Base-by-base conservation (phyloP, 2,329 filamentous ascomycete species). In the Monosporascus sp. region DNA sequence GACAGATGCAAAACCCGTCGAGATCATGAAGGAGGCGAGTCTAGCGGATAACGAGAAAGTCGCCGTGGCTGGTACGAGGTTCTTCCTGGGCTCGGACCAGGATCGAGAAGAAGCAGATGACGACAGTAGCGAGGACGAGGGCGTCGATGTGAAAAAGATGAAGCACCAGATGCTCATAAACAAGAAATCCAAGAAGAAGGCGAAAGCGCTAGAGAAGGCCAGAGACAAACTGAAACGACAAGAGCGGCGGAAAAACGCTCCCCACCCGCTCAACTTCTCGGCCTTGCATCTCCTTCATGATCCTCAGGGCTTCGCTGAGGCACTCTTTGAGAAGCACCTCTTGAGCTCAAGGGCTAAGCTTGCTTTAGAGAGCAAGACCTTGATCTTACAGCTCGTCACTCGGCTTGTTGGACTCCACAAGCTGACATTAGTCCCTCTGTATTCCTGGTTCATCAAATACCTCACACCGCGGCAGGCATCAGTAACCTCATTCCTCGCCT, bases 51-150 rank as follows among this genome's bases (percentile, higher is more conserved):
- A 97, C 62, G 90, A 95, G 63, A 99, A 99, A 73, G 91, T 97
- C 3, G 83, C 94, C 25, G 78, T 88, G 6, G 90, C 91, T 17
- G 92, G 90, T 45, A 89, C 95, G 15, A 83, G 90, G 24, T 99
- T 97, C 77, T 99, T 99, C 75, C 79, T 99, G 1, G 94, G 94
- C 24, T 92, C 92, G 37, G 94, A 99, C 70, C 93, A 96, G 70
- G 94, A 97, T 72, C 84, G 92, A 60, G 94, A 99, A 69, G 93
- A 97, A 63, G 78, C 90, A 49, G 90, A 95, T 52, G 93, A 97
- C 57, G 90, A 95, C 58, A 90, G 85, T 70, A 92, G 88, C 65
- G 89, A 90, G 60, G 90, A 95, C 43, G 88, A 90, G 43, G 82
- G 84, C 1, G 75, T 83, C 17, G 91, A 97, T 68, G 81, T 99